Evolutionary conservation across 352 stramenopile species (phyloP), one percentile per base, ranked within the genome.

Genomic region (Phytophthora chlamydospora): DNA sequence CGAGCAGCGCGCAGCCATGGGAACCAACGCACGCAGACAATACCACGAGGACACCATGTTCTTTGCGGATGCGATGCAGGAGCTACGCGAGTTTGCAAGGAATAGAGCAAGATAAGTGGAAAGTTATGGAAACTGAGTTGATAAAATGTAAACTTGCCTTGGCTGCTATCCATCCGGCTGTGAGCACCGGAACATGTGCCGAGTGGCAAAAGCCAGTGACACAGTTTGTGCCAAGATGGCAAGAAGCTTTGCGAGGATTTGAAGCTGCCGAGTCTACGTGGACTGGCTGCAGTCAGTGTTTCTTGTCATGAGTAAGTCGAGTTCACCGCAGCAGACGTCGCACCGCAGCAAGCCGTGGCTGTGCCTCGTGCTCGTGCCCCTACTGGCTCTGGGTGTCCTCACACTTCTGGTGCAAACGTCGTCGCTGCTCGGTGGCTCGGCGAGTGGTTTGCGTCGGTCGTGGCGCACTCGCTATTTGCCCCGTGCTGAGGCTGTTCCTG

Each of bases 1-100:
- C 9, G 34, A 58, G 1, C 50, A 82, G 49, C 73, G 77, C 1
- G 45, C 58, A 50, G 44, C 42, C 3, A 71, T 76, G 44, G 80
- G 73, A 0, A 35, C n/a, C 2, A 67, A 65, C 0, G 76, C 71
- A 6, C 70, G 62, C 6, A 50, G 71, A 40, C 76, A 76, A 50
- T 87, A 88, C 55, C 67, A 86, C 24, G 49, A 66, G 17, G 75
- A 88, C 55, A 83, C 75, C 7, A 66, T 70, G 40, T 83, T 80
- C 51, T 90, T 90, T 54, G 71, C 70, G 0, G 43, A 44, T 11
- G 36, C 61, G 1, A 90, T 90, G 76, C 56, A 60, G 16, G 39
- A 75, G 39, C 55, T 88, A 35, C 47, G 71, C 0, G 55, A 57
- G n/a, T 73, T 70, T 52, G 57, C 62, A 36, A 56, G 62, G 40